Conservation (phyloP, 2,329 filamentous ascomycete genomes). For the Neoscytalidium dimidiatum region DNA sequence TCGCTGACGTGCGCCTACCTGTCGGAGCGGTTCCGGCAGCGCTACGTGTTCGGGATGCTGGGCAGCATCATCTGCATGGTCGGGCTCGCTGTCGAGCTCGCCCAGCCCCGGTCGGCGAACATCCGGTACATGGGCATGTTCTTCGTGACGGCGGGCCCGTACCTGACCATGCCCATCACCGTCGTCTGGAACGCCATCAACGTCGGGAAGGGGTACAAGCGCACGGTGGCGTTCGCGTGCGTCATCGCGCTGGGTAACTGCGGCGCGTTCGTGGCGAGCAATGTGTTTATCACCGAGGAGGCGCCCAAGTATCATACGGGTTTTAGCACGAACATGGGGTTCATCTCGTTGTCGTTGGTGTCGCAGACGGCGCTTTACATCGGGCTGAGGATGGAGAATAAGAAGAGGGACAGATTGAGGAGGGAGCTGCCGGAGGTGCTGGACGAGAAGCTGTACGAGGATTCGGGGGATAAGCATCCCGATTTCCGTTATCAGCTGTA, state of each 20-base stretch:
- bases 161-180: conserved; percentile 16
- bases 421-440: conserved; percentile 1
- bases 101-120: not conserved
- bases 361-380: conserved; percentile 24
- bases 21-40: conserved; percentile 54
- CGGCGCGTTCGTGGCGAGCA: conserved; percentile 17
- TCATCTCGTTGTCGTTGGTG: conserved; percentile 22
- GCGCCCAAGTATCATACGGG: conserved; percentile 19
- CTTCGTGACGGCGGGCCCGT: conserved; percentile 11
- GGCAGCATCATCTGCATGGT: conserved; percentile 53
- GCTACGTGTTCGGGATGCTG: conserved; percentile 56
- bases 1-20: conserved; percentile 46
- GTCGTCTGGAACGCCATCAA: conserved; percentile 18
- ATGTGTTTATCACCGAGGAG: conserved; percentile 20
- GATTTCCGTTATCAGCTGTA: conserved; percentile 22
- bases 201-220: conserved; percentile 17
- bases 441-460: conserved; percentile 13
- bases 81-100: conserved; percentile 34
- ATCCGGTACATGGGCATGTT: conserved; percentile 19
- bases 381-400: conserved; percentile 19
- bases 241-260: conserved; percentile 21
- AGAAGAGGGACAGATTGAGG: conserved; percentile 5
- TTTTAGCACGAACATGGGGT: conserved; percentile 25
- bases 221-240: conserved; percentile 8
- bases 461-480: conserved; percentile 15